Evolutionary conservation across 176 grass and related monocot genomes (phyloP).

Genomic region (Triticum aestivum): IWGSC_CS_RefSeq_v2.1 NC_057812.1:379223166-379223665

Average conservation of each 20-base stretch:
- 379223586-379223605: neutral
- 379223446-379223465: neutral
- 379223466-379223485: neutral
- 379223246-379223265: slow-evolving; percentile 28
- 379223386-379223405: slow-evolving; percentile 6
- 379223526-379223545: slow-evolving; percentile 80
- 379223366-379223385: slow-evolving; percentile 98
- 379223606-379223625: neutral
- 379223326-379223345: slow-evolving; percentile 62
- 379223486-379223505: neutral
- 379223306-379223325: slow-evolving; percentile 86
- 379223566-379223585: slow-evolving; percentile 89
- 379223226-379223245: slow-evolving; percentile 21
- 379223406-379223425: neutral
- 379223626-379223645: neutral
- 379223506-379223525: slow-evolving; percentile 95
- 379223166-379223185: slow-evolving; percentile 26
- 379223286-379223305: slow-evolving; percentile 64
- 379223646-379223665: neutral
- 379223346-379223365: slow-evolving; percentile 82
- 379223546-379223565: slow-evolving; percentile 65
- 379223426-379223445: neutral
- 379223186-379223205: neutral
- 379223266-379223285: slow-evolving; percentile 47
- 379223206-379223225: neutral